Percentiles rank a stretch among this genome's conserved stretches.
phyloP scores from a whole-genome alignment of 148 eudicot genomes.

The Beta vulgaris region DNA sequence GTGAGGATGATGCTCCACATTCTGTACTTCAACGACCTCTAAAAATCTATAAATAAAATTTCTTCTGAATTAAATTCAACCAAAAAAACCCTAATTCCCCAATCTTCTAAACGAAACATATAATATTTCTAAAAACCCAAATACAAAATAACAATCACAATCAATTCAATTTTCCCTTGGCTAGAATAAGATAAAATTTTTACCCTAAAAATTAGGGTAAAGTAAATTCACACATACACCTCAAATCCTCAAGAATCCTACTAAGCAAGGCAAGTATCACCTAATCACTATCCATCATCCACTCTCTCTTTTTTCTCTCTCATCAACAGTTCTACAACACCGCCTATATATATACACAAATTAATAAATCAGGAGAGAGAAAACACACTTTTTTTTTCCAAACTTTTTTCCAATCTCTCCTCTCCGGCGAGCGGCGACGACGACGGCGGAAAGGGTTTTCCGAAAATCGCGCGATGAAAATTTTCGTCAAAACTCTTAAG shows the following conservation, averaged over 20 bases:
- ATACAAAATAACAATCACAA: too few species aligned
- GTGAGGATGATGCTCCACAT: too few species aligned
- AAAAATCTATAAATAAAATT: too few species aligned
- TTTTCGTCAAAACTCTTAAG: slow-evolving; percentile 71
- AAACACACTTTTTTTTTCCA: background rate
- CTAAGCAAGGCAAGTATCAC: background rate
- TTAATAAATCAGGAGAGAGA: slow-evolving; percentile 2
- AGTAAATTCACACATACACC: too few species aligned
- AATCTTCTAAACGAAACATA: too few species aligned
- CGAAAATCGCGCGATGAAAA: slow-evolving; percentile 56
- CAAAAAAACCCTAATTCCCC: too few species aligned
- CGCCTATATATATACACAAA: slow-evolving; percentile 1
- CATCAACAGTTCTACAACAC: background rate
- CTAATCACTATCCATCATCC: background rate
- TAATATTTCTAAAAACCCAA: too few species aligned
- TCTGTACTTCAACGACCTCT: too few species aligned
- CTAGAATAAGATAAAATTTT: too few species aligned
- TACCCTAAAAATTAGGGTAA: too few species aligned
- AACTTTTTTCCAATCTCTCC: slow-evolving; percentile 2
- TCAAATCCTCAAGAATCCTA: background rate
- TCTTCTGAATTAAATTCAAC: too few species aligned
- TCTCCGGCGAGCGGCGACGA: slow-evolving; percentile 22
- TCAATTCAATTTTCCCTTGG: too few species aligned
- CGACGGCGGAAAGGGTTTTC: slow-evolving; percentile 7
- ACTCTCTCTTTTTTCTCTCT: background rate